These are phyloP conservation scores for Cyberlindnera maclurae DNA, from an alignment of 805 yeast genomes.

Conservation along the genomic window DNA sequence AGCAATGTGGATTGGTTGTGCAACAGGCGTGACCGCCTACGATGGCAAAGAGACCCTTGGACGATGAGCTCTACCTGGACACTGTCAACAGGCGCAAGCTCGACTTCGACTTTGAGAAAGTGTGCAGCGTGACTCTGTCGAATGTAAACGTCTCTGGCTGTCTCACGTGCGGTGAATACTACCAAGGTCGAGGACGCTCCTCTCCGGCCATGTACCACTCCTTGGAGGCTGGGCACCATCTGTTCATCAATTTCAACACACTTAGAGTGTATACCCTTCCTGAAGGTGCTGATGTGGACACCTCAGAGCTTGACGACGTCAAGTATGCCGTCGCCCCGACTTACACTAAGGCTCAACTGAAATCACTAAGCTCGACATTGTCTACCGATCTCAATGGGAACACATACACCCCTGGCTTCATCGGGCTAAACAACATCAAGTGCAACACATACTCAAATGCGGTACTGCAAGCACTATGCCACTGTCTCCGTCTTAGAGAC, in stretches of 20 bases:
- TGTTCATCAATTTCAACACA: conserved; percentile 49
- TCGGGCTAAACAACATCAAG: conserved; percentile 54
- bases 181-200: conserved; percentile 57
- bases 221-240: conserved; percentile 53
- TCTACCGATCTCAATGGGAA: conserved; percentile 36
- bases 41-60: not conserved
- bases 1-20: no score
- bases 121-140: conserved; percentile 58
- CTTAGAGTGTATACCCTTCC: conserved; percentile 54
- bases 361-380: conserved; percentile 14
- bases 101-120: conserved; percentile 66
- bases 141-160: conserved; percentile 63
- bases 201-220: conserved; percentile 68
- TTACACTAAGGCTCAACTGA: conserved; percentile 28
- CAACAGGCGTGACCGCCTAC: not conserved
- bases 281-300: conserved; percentile 41
- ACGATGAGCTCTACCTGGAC: conserved; percentile 17
- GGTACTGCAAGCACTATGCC: conserved; percentile 47
- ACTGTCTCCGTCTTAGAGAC: conserved; percentile 44
- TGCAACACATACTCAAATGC: conserved; percentile 51
- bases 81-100: conserved; percentile 27
- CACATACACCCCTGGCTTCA: conserved; percentile 51
- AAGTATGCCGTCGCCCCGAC: conserved; percentile 45
- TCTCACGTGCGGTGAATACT: conserved; percentile 64
- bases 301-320: conserved; percentile 42